Evolutionary conservation across 1,284 basidiomycete genomes (phyloP).

Genomic region (Vanrija sp.): DNA sequence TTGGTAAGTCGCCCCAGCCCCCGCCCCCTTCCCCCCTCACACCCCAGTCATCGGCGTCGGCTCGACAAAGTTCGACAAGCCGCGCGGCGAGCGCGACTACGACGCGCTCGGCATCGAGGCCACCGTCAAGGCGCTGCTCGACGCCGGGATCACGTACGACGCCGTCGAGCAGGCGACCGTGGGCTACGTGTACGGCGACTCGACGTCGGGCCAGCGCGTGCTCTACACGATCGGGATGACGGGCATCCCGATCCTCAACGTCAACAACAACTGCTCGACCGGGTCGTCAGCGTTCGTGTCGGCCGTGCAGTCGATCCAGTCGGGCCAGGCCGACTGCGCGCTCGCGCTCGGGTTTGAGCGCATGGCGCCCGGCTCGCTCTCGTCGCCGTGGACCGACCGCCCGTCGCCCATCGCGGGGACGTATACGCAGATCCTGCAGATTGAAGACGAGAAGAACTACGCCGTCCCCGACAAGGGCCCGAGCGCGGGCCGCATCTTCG

Average conservation of each 20-base stretch:
- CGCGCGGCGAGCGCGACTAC: slow-evolving; percentile 19
- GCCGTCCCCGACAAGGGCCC: slow-evolving; percentile 12
- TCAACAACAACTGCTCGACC: slow-evolving; percentile 24
- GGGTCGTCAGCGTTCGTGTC: slow-evolving; percentile 15
- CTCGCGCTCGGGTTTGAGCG: slow-evolving; percentile 21
- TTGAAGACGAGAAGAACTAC: slow-evolving; percentile 17
- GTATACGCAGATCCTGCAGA: slow-evolving; percentile 7
- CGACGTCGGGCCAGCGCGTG: slow-evolving; percentile 18
- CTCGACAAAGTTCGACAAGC: slow-evolving; percentile 25
- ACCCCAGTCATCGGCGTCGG: slow-evolving; percentile 17
- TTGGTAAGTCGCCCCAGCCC: slow-evolving; percentile 1
- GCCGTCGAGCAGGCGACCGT: slow-evolving; percentile 11
- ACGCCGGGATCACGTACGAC: slow-evolving; percentile 20
- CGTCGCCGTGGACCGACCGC: slow-evolving; percentile 13
- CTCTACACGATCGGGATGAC: slow-evolving; percentile 23
- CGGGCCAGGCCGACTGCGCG: slow-evolving; percentile 16
- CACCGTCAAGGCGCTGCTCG: slow-evolving; percentile 18
- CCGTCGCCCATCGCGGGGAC: slow-evolving; percentile 11
- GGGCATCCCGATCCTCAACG: slow-evolving; percentile 18
- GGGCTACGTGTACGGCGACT: slow-evolving; percentile 21
- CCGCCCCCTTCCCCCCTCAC: not conserved
- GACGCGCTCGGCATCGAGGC: slow-evolving; percentile 20
- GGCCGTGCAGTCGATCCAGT: slow-evolving; percentile 8
- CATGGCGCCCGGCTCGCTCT: slow-evolving; percentile 19
- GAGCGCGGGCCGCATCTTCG: slow-evolving; percentile 15